Base-by-base conservation (phyloP, 1,284 basidiomycete genomes). In the Dichomitus squalens region DNA sequence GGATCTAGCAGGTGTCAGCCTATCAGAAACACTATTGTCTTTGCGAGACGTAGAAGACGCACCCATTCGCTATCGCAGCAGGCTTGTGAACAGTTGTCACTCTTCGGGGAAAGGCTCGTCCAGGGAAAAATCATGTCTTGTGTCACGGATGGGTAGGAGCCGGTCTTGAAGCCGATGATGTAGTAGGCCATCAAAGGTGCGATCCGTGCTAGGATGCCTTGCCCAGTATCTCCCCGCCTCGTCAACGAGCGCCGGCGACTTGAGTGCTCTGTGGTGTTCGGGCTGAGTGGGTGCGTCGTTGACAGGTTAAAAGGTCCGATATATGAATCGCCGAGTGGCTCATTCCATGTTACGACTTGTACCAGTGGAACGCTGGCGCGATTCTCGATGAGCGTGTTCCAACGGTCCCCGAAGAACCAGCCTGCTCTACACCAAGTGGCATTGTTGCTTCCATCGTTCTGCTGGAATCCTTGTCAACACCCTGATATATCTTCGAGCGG, bases 281-380 rank as follows among this genome's bases (percentile, higher is more conserved):
- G 8, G 11, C 2, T 6, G 29, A 20, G 4, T 7, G n/a, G 25
- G 27, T 18, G 29, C 8, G 11, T 6, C 1, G 29, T 33, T 5
- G 27, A 31, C 29, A 14, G n/a, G n/a, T n/a, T n/a, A 20, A 7
- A 33, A 18, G 44, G 44, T 1, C 44, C 44, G 27, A 21, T 11
- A 18, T 21, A 79, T 14, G 76, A 79, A 63, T 85, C 83, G 50
- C 81, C 81, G 59, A 47, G n/a, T 11, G 73, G 84, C 65, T 85
- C 82, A 61, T 85, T 84, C 86, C 85, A 89, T 20, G 80, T 82
- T 59, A 86, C 72, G 57, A 87, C 73, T 70, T 88, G 76, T 18
- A 79, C 76, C 57, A 86, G 75, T 52, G 79, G 76, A 40, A 85
- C 72, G 39, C 66, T 57, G 49, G 75, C 68, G 9, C 85, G 77